These are phyloP conservation scores for Suillus paluster DNA, from an alignment of 768 basidiomycete species.

Conservation along the genomic window DNA sequence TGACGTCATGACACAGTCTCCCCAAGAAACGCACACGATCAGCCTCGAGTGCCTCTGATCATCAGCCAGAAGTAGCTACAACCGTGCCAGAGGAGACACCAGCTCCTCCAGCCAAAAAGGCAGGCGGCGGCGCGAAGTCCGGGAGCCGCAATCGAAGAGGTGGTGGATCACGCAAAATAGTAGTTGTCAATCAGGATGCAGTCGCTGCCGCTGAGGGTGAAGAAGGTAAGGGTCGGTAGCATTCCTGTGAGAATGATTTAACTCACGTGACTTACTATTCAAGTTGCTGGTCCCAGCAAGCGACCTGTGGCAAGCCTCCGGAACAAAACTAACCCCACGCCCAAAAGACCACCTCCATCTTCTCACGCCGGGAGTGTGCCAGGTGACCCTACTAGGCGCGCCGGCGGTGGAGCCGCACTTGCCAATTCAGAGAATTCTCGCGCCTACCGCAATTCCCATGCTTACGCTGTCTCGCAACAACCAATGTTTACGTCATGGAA, in stretches of 20 bases:
- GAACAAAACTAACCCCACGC: slow-evolving; percentile 31
- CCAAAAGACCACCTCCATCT: slow-evolving; percentile 36
- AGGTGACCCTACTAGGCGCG: slow-evolving; percentile 54
- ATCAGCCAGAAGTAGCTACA: slow-evolving; percentile 42
- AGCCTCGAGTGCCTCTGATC: slow-evolving; percentile 71
- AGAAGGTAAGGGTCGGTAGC: slow-evolving; percentile 52
- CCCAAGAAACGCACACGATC: slow-evolving; percentile 79
- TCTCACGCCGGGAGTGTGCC: slow-evolving; percentile 35
- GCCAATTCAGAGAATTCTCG: slow-evolving; percentile 55
- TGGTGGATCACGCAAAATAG: slow-evolving; percentile 33
- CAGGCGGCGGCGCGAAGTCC: slow-evolving; percentile 24
- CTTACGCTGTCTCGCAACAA: slow-evolving; percentile 78
- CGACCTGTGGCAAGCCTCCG: slow-evolving; percentile 46
- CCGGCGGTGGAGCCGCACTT: slow-evolving; percentile 37
- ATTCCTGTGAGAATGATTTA: slow-evolving; percentile 23
- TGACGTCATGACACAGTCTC: slow-evolving; percentile 37
- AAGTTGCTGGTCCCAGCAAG: slow-evolving; percentile 40
- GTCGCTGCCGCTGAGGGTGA: slow-evolving; percentile 53
- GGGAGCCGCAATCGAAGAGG: slow-evolving; percentile 34
- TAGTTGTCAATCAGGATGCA: slow-evolving; percentile 25
- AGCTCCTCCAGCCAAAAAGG: slow-evolving; percentile 34
- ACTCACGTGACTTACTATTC: slow-evolving; percentile 43
- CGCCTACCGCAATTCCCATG: slow-evolving; percentile 80
- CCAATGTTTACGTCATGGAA: slow-evolving; percentile 86
- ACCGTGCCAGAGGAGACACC: slow-evolving; percentile 46